Percentiles rank a stretch among this genome's conserved stretches.
Evolutionary conservation across 2,329 filamentous ascomycete species (phyloP).

Genomic region (Scedosporium aurantiacum): DNA sequence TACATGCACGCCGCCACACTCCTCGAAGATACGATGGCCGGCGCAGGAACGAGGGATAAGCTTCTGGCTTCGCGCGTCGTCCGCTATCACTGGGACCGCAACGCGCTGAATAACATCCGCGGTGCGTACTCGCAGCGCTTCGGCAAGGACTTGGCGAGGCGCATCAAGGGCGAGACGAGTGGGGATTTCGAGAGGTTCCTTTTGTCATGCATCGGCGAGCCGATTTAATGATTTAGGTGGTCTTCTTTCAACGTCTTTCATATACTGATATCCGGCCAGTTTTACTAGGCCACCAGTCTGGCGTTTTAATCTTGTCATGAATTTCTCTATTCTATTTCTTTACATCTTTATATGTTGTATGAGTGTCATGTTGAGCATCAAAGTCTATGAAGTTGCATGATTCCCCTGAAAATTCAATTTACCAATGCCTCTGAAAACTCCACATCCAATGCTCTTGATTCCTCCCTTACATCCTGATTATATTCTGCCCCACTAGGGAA

Average conservation of each 20-base stretch:
- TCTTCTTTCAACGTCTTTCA: background rate
- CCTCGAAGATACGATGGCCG: constrained; percentile 81
- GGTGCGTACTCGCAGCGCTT: constrained; percentile 65
- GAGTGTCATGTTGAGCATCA: too few relatives aligned
- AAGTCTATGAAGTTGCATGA: too few relatives aligned
- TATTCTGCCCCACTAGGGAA: too few relatives aligned
- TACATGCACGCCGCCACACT: constrained; percentile 72
- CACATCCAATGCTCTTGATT: too few relatives aligned
- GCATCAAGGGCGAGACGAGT: constrained; percentile 74
- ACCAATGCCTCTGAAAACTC: too few relatives aligned
- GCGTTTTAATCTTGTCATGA: background rate
- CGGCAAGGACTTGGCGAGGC: constrained; percentile 51
- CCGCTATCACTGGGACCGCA: constrained; percentile 71
- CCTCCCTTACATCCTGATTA: too few relatives aligned
- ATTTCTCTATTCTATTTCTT: background rate
- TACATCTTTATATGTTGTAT: too few relatives aligned
- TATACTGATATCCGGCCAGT: too few relatives aligned
- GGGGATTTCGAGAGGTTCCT: constrained; percentile 72
- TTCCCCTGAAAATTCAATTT: too few relatives aligned
- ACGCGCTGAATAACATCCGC: constrained; percentile 66
- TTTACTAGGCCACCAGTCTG: too few relatives aligned
- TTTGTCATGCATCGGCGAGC: constrained; percentile 53
- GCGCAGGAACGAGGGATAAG: constrained; percentile 75
- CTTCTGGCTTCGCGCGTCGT: constrained; percentile 70
- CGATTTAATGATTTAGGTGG: constrained; percentile 3